Conservation (phyloP, 2,329 filamentous ascomycete genomes). For the Trichophyton rubrum region DNA sequence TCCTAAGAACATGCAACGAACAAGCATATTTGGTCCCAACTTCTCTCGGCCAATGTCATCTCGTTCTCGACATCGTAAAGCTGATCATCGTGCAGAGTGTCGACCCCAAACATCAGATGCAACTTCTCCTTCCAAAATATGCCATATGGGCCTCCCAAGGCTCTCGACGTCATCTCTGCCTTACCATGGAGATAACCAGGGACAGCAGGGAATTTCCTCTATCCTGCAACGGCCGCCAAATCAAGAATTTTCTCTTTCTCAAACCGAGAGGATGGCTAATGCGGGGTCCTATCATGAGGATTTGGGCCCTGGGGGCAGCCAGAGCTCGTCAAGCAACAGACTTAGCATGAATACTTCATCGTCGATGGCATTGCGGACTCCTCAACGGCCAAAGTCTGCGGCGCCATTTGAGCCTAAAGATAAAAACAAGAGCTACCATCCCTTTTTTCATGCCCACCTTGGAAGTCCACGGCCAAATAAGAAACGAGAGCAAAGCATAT, state of each 20-base stretch:
- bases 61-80: not conserved
- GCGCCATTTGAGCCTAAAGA: slow-evolving; percentile 5
- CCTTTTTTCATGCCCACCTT: slow-evolving; percentile 8
- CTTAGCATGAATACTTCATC: slow-evolving; percentile 11
- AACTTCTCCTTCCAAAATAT: not conserved
- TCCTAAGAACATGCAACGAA: not conserved
- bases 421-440: slow-evolving; percentile 1
- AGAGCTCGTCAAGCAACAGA: slow-evolving; percentile 12
- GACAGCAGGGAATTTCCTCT: not conserved
- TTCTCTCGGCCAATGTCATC: slow-evolving; percentile 11
- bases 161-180: not conserved
- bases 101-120: not conserved
- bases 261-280: not conserved
- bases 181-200: not conserved
- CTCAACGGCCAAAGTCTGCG: slow-evolving; percentile 6
- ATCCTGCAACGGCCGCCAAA: not conserved
- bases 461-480: not conserved
- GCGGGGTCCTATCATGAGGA: not conserved
- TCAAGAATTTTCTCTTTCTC: not conserved
- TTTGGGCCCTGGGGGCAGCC: slow-evolving; percentile 13
- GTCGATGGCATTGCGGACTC: slow-evolving; percentile 8
- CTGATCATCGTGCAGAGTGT: not conserved
- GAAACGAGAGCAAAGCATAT: not conserved
- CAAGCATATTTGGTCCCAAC: slow-evolving; percentile 9
- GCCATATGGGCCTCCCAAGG: not conserved